Percentiles rank a stretch among this genome's conserved stretches.
Evolutionary conservation across 176 grass and related monocot species (phyloP).

Genomic region (Carex parvula): DNA sequence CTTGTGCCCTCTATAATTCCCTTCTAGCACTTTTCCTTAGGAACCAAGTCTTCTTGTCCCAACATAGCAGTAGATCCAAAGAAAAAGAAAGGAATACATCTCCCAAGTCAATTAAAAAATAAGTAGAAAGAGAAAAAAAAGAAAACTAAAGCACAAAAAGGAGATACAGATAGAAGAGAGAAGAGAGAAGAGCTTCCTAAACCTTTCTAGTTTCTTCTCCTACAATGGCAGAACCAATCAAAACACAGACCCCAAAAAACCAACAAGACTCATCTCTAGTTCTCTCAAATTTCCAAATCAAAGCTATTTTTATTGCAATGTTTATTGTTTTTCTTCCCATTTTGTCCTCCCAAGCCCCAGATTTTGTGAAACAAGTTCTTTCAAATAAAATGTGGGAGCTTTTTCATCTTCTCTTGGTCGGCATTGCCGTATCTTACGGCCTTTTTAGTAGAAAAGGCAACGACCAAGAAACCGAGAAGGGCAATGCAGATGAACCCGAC

Average conservation of each 20-base stretch:
- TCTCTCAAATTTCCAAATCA: conserved; percentile 45
- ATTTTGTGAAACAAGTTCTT: conserved; percentile 19
- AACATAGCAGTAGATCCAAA: conserved; percentile 45
- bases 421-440: conserved; percentile 70
- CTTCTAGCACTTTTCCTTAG: conserved; percentile 25
- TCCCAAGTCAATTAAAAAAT: conserved; percentile 13
- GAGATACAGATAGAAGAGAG: conserved; percentile 14
- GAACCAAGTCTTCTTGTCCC: conserved; percentile 38
- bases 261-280: conserved; percentile 23
- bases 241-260: conserved; percentile 11
- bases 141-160: conserved; percentile 19
- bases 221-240: conserved; percentile 26
- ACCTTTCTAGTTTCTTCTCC: conserved; percentile 10
- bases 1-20: conserved; percentile 37
- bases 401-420: conserved; percentile 64
- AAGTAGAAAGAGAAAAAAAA: conserved; percentile 3
- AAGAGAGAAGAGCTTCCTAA: not conserved
- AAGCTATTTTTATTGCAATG: conserved; percentile 49
- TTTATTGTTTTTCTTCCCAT: conserved; percentile 57
- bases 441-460: conserved; percentile 60
- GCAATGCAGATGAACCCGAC: not conserved
- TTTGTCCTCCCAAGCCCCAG: conserved; percentile 41
- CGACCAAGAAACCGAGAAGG: conserved; percentile 30
- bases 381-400: conserved; percentile 60
- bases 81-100: conserved; percentile 10